Percentiles rank a stretch among this genome's conserved stretches.
phyloP scores from a whole-genome alignment of 352 stramenopile species.

The Poterioochromonas sp. region DNA sequence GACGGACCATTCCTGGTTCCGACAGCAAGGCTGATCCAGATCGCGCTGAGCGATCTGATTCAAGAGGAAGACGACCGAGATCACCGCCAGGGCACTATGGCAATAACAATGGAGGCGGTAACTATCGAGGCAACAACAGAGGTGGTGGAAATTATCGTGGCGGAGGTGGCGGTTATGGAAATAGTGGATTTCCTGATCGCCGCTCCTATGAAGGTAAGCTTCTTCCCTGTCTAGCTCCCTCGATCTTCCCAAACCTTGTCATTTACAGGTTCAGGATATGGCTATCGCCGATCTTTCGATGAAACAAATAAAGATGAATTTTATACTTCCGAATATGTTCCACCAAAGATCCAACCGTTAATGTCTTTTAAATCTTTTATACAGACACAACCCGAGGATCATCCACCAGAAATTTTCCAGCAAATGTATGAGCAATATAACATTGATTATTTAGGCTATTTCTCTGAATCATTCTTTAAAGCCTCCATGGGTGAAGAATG shows the following conservation, averaged over 20 bases:
- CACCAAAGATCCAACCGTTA: background rate
- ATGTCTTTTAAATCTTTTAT: slow-evolving; percentile 30
- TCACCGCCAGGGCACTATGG: background rate
- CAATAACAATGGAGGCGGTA: background rate
- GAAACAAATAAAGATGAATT: background rate
- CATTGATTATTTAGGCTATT: background rate
- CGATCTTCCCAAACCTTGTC: background rate
- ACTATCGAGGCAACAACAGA: background rate
- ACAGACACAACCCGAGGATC: background rate
- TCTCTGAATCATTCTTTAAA: slow-evolving; percentile 19
- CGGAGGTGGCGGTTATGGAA: background rate
- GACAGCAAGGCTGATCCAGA: background rate
- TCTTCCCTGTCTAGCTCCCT: background rate
- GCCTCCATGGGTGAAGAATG: background rate
- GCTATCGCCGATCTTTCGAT: background rate
- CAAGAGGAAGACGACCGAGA: background rate
- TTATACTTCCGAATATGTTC: background rate
- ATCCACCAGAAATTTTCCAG: slow-evolving; percentile 7
- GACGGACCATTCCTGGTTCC: background rate
- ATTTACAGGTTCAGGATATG: background rate
- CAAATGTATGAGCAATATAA: slow-evolving; percentile 7
- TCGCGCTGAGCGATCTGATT: background rate
- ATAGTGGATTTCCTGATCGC: background rate
- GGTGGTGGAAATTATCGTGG: background rate
- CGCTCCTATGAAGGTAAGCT: background rate